A percentile compares a stretch with the other conserved stretches of the same genome.
Evolutionary conservation across 2,329 filamentous ascomycete species (phyloP).

Genomic region (Talaromyces sp.): DNA sequence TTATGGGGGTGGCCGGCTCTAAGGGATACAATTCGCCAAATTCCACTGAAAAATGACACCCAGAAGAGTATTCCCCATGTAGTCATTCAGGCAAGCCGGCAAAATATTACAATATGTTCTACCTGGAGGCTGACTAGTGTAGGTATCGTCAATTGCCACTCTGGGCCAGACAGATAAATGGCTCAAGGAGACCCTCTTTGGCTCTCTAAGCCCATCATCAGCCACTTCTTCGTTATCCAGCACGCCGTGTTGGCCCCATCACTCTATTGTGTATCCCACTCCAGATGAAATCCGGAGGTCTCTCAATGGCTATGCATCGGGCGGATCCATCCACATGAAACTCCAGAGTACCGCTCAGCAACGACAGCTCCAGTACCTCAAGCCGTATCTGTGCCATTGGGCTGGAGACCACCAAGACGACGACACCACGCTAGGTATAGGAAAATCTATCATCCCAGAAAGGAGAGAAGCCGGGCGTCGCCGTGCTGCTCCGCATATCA

Average conservation of each 20-base stretch:
- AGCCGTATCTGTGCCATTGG: constrained; percentile 70
- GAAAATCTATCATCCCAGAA: constrained; percentile 10
- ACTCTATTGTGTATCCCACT: constrained; percentile 76
- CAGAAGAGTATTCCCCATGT: constrained; percentile 25
- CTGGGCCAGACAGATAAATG: constrained; percentile 65
- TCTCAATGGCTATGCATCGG: constrained; percentile 71
- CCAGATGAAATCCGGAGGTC: constrained; percentile 69
- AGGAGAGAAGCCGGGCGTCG: constrained; percentile 56
- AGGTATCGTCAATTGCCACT: constrained; percentile 79
- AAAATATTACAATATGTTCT: constrained; percentile 1
- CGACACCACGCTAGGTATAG: neutral
- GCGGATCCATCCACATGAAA: constrained; percentile 76
- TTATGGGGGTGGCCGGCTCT: constrained; percentile 74
- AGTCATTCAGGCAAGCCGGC: constrained; percentile 26
- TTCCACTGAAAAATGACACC: constrained; percentile 41
- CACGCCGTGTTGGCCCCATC: constrained; percentile 38
- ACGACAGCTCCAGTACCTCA: constrained; percentile 68
- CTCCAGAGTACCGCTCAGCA: constrained; percentile 62
- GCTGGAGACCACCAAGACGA: constrained; percentile 48
- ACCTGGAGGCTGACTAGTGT: constrained; percentile 24
- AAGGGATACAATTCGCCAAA: constrained; percentile 50
- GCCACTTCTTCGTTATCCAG: constrained; percentile 8
- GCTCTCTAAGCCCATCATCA: constrained; percentile 26
- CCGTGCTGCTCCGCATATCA: constrained; percentile 78
- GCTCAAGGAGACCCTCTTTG: constrained; percentile 62